Percentiles rank a stretch among this genome's conserved stretches.
These are phyloP conservation scores for Mortierella sp. DNA, from an alignment of 371 early-diverging fungal genomes.

Conservation along the genomic window DNA sequence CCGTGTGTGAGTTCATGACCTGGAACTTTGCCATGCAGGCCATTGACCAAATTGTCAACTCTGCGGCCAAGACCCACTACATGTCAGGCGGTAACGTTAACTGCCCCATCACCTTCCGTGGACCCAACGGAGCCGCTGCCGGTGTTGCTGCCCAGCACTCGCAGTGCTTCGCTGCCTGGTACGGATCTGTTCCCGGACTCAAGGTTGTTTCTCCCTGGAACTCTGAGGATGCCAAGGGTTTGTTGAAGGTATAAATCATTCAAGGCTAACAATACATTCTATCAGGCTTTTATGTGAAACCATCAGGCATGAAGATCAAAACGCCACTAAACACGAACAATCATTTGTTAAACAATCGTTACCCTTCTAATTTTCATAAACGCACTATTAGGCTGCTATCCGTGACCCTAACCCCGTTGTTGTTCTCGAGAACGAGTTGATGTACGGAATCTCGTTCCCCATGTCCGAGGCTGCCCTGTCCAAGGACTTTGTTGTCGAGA, in stretches of 20 bases:
- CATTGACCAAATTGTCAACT: conserved; percentile 99
- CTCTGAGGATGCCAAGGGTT: conserved; percentile 98
- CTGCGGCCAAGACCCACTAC: conserved; percentile 98
- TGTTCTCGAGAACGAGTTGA: conserved; percentile 98
- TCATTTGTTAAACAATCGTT: too few relatives aligned
- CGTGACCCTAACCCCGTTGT: conserved; percentile 99
- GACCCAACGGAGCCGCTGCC: conserved; percentile 99
- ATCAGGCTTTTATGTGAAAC: too few relatives aligned
- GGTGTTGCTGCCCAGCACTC: conserved; percentile 99
- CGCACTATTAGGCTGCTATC: conserved; percentile 92
- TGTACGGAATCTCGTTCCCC: conserved; percentile 95
- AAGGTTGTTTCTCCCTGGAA: conserved; percentile 99
- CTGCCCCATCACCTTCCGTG: conserved; percentile 99
- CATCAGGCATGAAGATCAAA: neutral
- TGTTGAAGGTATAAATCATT: conserved; percentile 71
- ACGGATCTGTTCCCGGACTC: conserved; percentile 98
- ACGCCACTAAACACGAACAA: too few relatives aligned
- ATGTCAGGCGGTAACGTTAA: conserved; percentile 97
- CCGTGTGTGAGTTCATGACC: conserved; percentile 99
- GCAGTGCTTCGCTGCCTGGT: conserved; percentile 99
- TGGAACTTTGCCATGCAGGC: conserved; percentile 99
- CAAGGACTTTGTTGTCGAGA: conserved; percentile 92
- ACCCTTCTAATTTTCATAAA: neutral
- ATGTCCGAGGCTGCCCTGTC: conserved; percentile 87
- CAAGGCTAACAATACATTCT: too few relatives aligned